Base-by-base conservation (phyloP, 2,329 filamentous ascomycete genomes). In the Neocucurbitaria cava region DNA sequence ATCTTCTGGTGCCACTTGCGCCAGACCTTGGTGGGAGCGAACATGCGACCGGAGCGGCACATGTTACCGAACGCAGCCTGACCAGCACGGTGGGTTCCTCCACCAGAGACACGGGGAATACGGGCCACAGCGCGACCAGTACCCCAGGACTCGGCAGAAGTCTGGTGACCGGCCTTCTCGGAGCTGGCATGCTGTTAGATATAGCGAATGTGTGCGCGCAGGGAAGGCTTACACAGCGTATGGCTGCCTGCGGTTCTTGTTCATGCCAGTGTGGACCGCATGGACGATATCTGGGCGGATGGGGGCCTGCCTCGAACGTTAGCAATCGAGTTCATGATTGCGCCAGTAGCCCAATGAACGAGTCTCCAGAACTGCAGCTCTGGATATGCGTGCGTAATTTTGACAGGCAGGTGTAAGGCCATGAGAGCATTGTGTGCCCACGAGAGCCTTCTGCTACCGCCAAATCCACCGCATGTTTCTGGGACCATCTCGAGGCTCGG, bases 131-230 rank as follows among this genome's bases (percentile, higher is more conserved):
- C 95, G 84, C 95, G 95, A 63, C 68, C 94, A 85, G 94, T 98
- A 89, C 94, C 94, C 95, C 95, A 99, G 72, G 96, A 99, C 88
- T 99, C 95, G 79, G 95, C 95, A 83, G 92, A 96, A 80, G 95
- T 99, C 87, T 99, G 95, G 86, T 99, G 95, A 86, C 95, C 95
- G 79, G 95, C 95, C 91, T 99, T 99, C 90, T 98, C 94, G 89
- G 71, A 74, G 62, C 70, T 73, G 47, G 15, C 47, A 20, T 38
- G 13, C 26, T 56, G 54, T 70, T 64, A 71, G 68, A 64, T 23
- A 9, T 28, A 18, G 31, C 28, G 7, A 46, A 54, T 35, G 38
- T 39, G 24, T 23, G 28, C 39, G 46, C 30, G 51, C 33, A 35
- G 46, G 23, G 41, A 53, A 54, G 46, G 58, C 69, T 69, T 92